Evolutionary conservation across 306 rosid genomes (phyloP).

Genomic region (Acacia melanoxylon): DNA sequence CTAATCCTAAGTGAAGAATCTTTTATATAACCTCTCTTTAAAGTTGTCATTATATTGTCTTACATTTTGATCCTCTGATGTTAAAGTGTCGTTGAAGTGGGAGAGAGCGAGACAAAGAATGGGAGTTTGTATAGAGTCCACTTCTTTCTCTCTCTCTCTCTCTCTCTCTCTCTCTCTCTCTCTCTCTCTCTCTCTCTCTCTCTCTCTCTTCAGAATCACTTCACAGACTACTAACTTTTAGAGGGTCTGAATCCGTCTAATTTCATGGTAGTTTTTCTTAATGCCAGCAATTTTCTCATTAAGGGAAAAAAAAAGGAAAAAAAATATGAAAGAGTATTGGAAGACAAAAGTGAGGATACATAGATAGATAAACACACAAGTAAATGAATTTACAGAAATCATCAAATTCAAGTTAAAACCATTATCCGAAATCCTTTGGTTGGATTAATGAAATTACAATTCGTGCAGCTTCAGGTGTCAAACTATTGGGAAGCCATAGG

Average conservation of each 20-base stretch:
- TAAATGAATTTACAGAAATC: neutral
- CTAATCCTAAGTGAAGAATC: neutral
- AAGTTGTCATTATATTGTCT: neutral
- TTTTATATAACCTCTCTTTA: too few species aligned
- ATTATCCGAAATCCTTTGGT: neutral
- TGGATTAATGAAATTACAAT: constrained; percentile 12
- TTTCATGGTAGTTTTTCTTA: neutral
- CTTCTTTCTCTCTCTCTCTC: neutral
- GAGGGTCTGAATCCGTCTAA: neutral
- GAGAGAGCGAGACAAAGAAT: neutral
- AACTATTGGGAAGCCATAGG: constrained; percentile 97
- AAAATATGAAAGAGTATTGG: neutral
- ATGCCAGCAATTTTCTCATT: neutral
- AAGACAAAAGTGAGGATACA: neutral
- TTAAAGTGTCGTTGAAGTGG: neutral
- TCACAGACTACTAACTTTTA: neutral
- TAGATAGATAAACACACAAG: neutral
- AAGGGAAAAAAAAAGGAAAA: neutral
- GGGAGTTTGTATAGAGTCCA: neutral
- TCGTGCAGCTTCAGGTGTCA: constrained; percentile 78
- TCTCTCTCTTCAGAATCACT: neutral
- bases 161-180: neutral
- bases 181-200: neutral
- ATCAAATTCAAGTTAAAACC: neutral
- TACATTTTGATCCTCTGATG: neutral